A percentile compares a stretch with the other conserved stretches of the same genome.
Evolutionary conservation across 345 rosid genomes (phyloP).

Genomic region (Eucalyptus coolabah): DNA sequence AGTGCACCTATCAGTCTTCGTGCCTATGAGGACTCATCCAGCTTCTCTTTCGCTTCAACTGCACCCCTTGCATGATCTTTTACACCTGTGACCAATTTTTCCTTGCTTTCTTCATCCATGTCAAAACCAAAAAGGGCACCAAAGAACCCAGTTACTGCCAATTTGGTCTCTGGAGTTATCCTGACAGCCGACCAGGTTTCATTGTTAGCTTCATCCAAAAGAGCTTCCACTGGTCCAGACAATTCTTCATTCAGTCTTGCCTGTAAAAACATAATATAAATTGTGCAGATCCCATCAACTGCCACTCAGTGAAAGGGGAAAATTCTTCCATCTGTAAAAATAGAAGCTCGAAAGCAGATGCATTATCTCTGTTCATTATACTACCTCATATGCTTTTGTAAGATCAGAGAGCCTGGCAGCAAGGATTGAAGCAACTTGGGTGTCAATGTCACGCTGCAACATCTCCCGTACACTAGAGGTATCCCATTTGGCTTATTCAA

Average conservation of each 20-base stretch:
- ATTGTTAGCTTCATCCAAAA: slow-evolving; percentile 66
- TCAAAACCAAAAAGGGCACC: slow-evolving; percentile 65
- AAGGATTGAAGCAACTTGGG: slow-evolving; percentile 66
- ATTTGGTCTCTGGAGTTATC: slow-evolving; percentile 60
- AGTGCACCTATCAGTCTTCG: slow-evolving; percentile 61
- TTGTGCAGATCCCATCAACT: not conserved
- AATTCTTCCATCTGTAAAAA: not conserved
- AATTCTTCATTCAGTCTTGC: slow-evolving; percentile 57
- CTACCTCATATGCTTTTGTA: slow-evolving; percentile 66
- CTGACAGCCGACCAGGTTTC: slow-evolving; percentile 86
- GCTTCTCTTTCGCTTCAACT: slow-evolving; percentile 92
- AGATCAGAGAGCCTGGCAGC: slow-evolving; percentile 71
- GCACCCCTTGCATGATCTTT: slow-evolving; percentile 53
- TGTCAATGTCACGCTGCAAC: slow-evolving; percentile 76
- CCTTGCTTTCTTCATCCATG: slow-evolving; percentile 45
- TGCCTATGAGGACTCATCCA: slow-evolving; percentile 62
- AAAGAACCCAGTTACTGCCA: slow-evolving; percentile 59
- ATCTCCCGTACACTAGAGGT: slow-evolving; percentile 61
- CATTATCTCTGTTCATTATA: not conserved
- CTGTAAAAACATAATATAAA: slow-evolving; percentile 17
- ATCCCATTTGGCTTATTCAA: slow-evolving; percentile 91
- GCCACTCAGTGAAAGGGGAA: not conserved
- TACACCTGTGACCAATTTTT: slow-evolving; percentile 42
- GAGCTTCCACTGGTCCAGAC: slow-evolving; percentile 85
- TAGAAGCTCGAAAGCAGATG: not conserved